Percentiles rank a stretch among this genome's conserved stretches.
Conservation (phyloP, 768 basidiomycete species). For the Cystofilobasidium ferigula region DNA sequence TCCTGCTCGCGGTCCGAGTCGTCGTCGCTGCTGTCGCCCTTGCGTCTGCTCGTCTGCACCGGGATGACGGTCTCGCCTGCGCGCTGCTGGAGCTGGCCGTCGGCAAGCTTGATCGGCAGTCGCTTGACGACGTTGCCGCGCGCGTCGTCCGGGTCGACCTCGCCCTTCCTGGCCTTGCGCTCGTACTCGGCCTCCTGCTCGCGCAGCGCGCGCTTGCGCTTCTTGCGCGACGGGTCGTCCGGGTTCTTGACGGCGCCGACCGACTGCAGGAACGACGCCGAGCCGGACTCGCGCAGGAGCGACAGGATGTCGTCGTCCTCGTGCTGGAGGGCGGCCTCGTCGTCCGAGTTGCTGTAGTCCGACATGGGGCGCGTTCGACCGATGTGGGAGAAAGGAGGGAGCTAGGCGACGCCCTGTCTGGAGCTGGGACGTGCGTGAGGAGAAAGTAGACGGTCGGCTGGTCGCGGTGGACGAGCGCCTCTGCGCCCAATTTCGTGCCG, state of each 20-base stretch:
- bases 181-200: constrained; percentile 18
- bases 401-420: too few species aligned
- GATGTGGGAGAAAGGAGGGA: not conserved
- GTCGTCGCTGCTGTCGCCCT: constrained; percentile 28
- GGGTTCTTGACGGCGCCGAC: not conserved
- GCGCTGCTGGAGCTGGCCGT: constrained; percentile 57
- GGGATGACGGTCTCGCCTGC: constrained; percentile 33
- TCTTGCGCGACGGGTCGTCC: constrained; percentile 12
- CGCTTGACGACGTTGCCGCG: constrained; percentile 32
- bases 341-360: not conserved
- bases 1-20: constrained; percentile 21
- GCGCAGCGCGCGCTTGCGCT: constrained; percentile 14
- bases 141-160: constrained; percentile 8
- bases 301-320: not conserved
- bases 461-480: too few species aligned
- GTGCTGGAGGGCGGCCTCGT: not conserved
- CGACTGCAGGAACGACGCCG: not conserved
- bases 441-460: too few species aligned
- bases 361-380: too few species aligned
- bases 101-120: constrained; percentile 74
- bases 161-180: constrained; percentile 2
- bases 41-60: not conserved
- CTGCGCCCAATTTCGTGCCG: too few species aligned
- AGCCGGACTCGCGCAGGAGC: not conserved
- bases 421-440: too few species aligned